phyloP scores from a whole-genome alignment of 306 rosid genomes.

The Quercus glauca region DNA sequence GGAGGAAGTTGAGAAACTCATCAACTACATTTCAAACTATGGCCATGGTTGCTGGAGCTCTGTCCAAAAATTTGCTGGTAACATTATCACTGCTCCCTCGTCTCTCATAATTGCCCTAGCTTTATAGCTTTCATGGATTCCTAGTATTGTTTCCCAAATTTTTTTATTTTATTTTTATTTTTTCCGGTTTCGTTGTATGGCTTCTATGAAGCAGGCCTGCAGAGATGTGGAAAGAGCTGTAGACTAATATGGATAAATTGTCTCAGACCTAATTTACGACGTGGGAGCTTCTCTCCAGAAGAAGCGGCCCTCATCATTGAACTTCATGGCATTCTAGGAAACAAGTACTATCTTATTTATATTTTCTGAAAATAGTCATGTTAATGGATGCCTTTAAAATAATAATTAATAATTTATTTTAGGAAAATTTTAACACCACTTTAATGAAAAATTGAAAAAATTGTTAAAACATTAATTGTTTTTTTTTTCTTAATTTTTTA shows the following conservation, averaged over 20 bases:
- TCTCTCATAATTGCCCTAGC: background rate
- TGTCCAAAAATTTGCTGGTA: constrained; percentile 87
- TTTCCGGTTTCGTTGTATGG: background rate
- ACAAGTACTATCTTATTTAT: constrained; percentile 13
- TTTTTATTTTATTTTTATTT: background rate
- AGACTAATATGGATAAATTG: constrained; percentile 95
- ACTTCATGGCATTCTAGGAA: constrained; percentile 62
- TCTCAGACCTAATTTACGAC: constrained; percentile 85
- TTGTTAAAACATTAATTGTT: no score
- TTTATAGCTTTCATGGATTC: background rate
- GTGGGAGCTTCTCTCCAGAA: constrained; percentile 87
- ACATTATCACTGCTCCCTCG: background rate
- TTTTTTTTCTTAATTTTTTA: no score
- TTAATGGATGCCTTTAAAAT: fast-evolving
- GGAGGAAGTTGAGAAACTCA: constrained; percentile 92
- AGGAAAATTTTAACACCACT: fast-evolving
- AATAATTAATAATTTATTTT: no score
- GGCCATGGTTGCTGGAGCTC: constrained; percentile 99
- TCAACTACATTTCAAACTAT: constrained; percentile 73
- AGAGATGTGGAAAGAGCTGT: constrained; percentile 95
- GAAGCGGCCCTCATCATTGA: constrained; percentile 84
- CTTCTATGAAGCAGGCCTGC: constrained; percentile 39
- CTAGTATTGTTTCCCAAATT: background rate
- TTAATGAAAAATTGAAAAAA: no score
- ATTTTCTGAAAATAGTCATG: fast-evolving